phyloP scores from a whole-genome alignment of 176 grass and related monocot species.

The Oryza nivara region DNA sequence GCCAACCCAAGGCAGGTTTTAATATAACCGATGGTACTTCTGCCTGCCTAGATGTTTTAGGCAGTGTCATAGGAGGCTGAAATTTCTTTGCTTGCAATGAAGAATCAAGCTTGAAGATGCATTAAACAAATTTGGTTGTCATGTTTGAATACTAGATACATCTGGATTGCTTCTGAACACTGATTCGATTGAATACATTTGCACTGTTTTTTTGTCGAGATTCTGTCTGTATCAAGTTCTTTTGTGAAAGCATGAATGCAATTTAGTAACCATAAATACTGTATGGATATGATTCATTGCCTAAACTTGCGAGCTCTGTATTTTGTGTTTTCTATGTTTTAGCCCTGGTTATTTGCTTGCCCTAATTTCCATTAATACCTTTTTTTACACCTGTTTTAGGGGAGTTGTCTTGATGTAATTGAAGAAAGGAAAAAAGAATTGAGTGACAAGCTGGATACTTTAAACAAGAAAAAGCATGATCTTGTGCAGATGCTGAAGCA shows the following conservation, averaged over 20 bases:
- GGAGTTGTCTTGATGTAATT: constrained; percentile 39
- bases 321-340: background rate
- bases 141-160: background rate
- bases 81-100: background rate
- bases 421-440: constrained; percentile 68
- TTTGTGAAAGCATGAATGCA: background rate
- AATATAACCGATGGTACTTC: background rate
- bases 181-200: background rate
- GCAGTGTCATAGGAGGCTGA: background rate
- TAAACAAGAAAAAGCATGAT: constrained; percentile 92
- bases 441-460: constrained; percentile 64
- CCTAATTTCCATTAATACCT: constrained; percentile 4
- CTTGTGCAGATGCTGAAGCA: constrained; percentile 99
- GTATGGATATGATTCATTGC: background rate
- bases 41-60: background rate
- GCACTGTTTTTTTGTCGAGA: background rate
- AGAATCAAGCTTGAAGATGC: background rate
- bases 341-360: background rate
- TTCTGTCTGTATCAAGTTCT: background rate
- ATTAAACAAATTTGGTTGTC: background rate
- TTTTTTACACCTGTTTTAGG: constrained; percentile 45
- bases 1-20: too few relatives aligned
- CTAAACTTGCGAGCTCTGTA: background rate
- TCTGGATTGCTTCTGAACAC: background rate
- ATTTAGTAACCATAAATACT: background rate